These are phyloP conservation scores for Yamadazyma taylorii DNA, from an alignment of 1,139 yeast genomes.

Conservation along the genomic window DNA sequence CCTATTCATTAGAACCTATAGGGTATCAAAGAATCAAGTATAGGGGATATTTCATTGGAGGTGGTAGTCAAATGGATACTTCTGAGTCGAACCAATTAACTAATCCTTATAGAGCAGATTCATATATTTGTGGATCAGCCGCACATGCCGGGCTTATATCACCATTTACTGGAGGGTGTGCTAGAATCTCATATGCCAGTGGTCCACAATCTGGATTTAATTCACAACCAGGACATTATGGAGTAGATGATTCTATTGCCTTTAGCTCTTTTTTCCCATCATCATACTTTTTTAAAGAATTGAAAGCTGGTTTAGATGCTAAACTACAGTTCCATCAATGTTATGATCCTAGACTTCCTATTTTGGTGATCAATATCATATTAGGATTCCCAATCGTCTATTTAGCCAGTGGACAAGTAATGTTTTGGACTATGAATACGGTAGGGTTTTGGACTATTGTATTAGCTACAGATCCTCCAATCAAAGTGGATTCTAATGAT, in stretches of 20 bases:
- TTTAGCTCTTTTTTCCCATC: slow-evolving; percentile 77
- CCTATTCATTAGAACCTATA: slow-evolving; percentile 74
- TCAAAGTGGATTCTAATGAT: slow-evolving; percentile 52
- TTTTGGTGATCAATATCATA: slow-evolving; percentile 57
- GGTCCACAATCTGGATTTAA: slow-evolving; percentile 55
- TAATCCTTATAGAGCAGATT: slow-evolving; percentile 80
- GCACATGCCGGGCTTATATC: slow-evolving; percentile 81
- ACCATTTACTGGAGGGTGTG: slow-evolving; percentile 80
- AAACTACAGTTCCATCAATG: slow-evolving; percentile 44
- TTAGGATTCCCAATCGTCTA: slow-evolving; percentile 61
- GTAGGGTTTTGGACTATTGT: slow-evolving; percentile 89
- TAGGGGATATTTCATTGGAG: slow-evolving; percentile 74
- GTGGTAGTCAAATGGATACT: slow-evolving; percentile 40
- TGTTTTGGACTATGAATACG: slow-evolving; percentile 61
- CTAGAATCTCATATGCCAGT: slow-evolving; percentile 53
- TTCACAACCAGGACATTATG: slow-evolving; percentile 45
- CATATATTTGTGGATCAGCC: slow-evolving; percentile 88
- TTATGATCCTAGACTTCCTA: slow-evolving; percentile 61
- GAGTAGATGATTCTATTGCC: slow-evolving; percentile 55
- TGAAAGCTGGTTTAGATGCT: slow-evolving; percentile 11
- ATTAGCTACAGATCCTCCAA: slow-evolving; percentile 82
- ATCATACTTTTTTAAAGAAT: slow-evolving; percentile 58
- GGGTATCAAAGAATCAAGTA: slow-evolving; percentile 71
- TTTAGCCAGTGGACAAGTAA: slow-evolving; percentile 52
- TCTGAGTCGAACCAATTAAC: slow-evolving; percentile 33